Conservation (phyloP, 768 basidiomycete genomes). For the Dacryopinax spathularia region DNA sequence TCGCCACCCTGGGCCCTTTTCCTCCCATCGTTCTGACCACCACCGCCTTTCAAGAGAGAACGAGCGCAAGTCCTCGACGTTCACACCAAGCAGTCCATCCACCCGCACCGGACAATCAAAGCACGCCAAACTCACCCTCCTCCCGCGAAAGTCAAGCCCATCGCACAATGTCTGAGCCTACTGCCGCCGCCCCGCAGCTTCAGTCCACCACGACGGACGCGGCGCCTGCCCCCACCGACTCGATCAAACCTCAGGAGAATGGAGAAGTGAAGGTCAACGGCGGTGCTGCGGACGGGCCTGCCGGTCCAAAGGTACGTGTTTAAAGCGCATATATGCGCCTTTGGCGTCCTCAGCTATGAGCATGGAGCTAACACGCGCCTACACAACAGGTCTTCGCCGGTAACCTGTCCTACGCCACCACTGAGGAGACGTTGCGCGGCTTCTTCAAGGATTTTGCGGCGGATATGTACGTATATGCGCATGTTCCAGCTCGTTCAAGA, state of each 20-base stretch:
- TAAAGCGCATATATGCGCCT: background rate
- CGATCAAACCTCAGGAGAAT: background rate
- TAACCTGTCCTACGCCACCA: conserved; percentile 87
- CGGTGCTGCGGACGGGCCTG: conserved; percentile 68
- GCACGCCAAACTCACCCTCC: conserved; percentile 41
- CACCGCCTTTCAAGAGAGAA: conserved; percentile 1
- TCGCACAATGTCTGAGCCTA: conserved; percentile 79
- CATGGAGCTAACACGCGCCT: conserved; percentile 2
- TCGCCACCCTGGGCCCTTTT: background rate
- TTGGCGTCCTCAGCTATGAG: conserved; percentile 12
- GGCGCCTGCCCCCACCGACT: background rate
- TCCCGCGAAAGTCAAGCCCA: conserved; percentile 36
- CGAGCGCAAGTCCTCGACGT: conserved; percentile 5
- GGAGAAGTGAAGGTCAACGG: conserved; percentile 54
- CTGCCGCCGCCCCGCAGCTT: conserved; percentile 44
- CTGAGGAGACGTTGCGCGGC: conserved; percentile 87
- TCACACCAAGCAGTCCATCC: background rate
- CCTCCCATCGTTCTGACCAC: background rate
- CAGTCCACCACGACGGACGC: background rate
- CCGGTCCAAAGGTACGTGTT: conserved; percentile 57
- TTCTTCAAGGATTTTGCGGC: conserved; percentile 78
- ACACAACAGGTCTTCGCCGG: conserved; percentile 70
- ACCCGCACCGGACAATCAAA: background rate
- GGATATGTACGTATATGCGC: conserved; percentile 57
- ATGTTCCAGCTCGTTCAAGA: conserved; percentile 11